Evolutionary conservation across 2,329 filamentous ascomycete genomes (phyloP).

Genomic region (Scleromitrula shiraiana): DNA sequence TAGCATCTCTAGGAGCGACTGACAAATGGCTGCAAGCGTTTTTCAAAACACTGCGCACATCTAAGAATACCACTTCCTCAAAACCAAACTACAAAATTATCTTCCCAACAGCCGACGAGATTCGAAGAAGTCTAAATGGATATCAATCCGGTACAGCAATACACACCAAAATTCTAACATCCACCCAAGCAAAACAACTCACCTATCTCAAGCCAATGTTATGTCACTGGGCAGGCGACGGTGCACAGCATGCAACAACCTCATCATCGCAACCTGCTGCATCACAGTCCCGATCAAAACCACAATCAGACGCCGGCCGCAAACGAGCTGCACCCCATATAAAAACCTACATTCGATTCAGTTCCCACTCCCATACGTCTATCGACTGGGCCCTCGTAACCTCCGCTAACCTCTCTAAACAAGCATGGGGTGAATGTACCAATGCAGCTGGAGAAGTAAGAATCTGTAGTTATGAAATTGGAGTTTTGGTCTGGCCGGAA

Average conservation of each 20-base stretch:
- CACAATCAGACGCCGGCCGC: slow-evolving; percentile 47
- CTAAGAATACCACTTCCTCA: slow-evolving; percentile 11
- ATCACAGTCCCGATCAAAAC: not conserved
- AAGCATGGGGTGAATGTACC: slow-evolving; percentile 71
- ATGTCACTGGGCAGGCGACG: slow-evolving; percentile 67
- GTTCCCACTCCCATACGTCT: slow-evolving; percentile 27
- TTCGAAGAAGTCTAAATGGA: slow-evolving; percentile 67
- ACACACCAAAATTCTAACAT: slow-evolving; percentile 67
- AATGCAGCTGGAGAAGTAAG: slow-evolving; percentile 52
- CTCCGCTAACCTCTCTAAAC: slow-evolving; percentile 85
- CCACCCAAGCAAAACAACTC: slow-evolving; percentile 66
- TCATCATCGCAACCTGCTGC: not conserved
- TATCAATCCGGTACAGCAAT: slow-evolving; percentile 73
- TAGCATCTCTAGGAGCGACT: slow-evolving; percentile 66
- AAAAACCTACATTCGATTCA: slow-evolving; percentile 75
- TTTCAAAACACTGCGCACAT: slow-evolving; percentile 42
- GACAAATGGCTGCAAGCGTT: slow-evolving; percentile 66
- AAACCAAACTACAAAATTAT: slow-evolving; percentile 59
- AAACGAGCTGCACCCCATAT: slow-evolving; percentile 74
- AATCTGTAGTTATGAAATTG: slow-evolving; percentile 76
- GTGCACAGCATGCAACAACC: slow-evolving; percentile 11
- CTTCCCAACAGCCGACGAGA: slow-evolving; percentile 74
- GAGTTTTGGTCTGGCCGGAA: slow-evolving; percentile 74
- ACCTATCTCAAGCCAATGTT: slow-evolving; percentile 62
- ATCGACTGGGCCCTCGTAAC: slow-evolving; percentile 84